Evolutionary conservation across 1,284 basidiomycete species (phyloP).

Genomic region (Bjerkandera adusta): DNA sequence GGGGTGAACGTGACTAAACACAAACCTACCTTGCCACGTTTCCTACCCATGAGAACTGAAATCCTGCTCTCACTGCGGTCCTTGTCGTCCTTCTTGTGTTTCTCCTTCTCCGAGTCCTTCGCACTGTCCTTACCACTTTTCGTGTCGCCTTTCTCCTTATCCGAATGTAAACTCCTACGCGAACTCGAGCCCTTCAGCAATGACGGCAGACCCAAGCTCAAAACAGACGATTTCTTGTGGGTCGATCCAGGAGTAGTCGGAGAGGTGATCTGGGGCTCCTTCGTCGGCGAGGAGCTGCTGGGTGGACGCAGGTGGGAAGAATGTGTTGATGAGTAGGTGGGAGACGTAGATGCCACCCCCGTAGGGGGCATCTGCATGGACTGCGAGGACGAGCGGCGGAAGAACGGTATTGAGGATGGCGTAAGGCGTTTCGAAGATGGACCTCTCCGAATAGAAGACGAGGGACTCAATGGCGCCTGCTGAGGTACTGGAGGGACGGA

Average conservation of each 20-base stretch:
- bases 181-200: constrained; percentile 83
- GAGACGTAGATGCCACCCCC: constrained; percentile 39
- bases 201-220: constrained; percentile 76
- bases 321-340: constrained; percentile 44
- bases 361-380: constrained; percentile 60
- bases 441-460: constrained; percentile 61
- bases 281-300: constrained; percentile 47
- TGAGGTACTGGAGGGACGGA: constrained; percentile 48
- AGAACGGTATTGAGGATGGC: constrained; percentile 94
- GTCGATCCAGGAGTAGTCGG: constrained; percentile 54
- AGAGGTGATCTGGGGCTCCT: constrained; percentile 42
- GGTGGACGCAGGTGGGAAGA: constrained; percentile 37
- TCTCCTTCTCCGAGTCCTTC: constrained; percentile 53
- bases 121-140: constrained; percentile 44
- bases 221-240: constrained; percentile 74
- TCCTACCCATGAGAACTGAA: constrained; percentile 85
- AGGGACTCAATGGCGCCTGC: constrained; percentile 64
- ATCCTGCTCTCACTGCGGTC: constrained; percentile 84
- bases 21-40: constrained; percentile 82
- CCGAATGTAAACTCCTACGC: constrained; percentile 72
- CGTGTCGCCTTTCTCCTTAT: constrained; percentile 54
- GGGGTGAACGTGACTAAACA: constrained; percentile 11
- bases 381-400: constrained; percentile 89
- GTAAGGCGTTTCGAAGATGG: constrained; percentile 83
- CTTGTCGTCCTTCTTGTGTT: constrained; percentile 74